A percentile compares a stretch with the other conserved stretches of the same genome.
These are phyloP conservation scores for Fusarium xylarioides DNA, from an alignment of 2,329 filamentous ascomycete species.

Conservation along the genomic window DNA sequence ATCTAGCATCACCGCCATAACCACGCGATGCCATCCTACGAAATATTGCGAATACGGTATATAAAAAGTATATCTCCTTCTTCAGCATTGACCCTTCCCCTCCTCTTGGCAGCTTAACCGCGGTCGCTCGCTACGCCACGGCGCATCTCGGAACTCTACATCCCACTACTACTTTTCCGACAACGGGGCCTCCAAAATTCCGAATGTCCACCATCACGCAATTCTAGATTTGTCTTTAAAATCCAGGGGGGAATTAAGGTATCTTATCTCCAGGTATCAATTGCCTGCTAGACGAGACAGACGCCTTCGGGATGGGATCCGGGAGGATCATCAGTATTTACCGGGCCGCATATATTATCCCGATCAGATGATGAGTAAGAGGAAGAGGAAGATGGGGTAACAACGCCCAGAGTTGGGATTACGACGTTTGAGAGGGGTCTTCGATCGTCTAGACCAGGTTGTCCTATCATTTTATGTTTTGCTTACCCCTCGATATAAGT, in stretches of 20 bases:
- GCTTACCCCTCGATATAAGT: conserved; percentile 10
- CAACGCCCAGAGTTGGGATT: neutral
- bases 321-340: conserved; percentile 1
- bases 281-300: neutral
- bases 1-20: neutral
- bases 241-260: neutral
- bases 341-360: conserved; percentile 11
- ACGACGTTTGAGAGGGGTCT: neutral
- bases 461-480: conserved; percentile 2
- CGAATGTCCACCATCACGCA: neutral
- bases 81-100: neutral
- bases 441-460: neutral
- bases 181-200: neutral
- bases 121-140: neutral
- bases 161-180: conserved; percentile 1
- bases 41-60: neutral
- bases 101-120: neutral
- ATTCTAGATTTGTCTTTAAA: neutral
- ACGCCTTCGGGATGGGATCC: conserved; percentile 21
- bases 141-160: neutral
- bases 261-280: neutral
- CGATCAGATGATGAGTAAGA: conserved; percentile 33
- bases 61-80: neutral
- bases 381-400: neutral
- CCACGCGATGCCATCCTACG: neutral